Base-by-base conservation (phyloP, 768 basidiomycete genomes). In the Pholiota molesta region DNA sequence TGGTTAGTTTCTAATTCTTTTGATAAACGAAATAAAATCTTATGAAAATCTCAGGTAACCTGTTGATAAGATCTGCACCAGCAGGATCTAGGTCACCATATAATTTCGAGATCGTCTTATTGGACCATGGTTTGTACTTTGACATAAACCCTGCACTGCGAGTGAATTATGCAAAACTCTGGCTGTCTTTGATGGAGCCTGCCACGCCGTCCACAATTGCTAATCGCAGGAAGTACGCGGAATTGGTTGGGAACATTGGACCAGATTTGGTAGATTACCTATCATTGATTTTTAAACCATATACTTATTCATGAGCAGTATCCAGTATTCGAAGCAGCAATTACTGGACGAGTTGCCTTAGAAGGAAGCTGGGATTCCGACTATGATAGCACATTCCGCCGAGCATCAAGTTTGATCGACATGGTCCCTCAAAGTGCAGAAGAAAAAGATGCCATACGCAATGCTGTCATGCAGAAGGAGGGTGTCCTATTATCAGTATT, bases 81-180 rank as follows among this genome's bases (percentile, higher is more conserved):
- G 65, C 70, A 16, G 65, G 63, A 3, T 91, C 93, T 1, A 83
- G 78, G 60, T 94, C 93, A 9, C 92, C 94, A 0, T 92, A 92
- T 76, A 98, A 98, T 72, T 99, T 99, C 68, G 97, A 99, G 71
- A 91, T 98, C 55, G 95, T 94, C 26, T 82, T 99, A 1, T 79
- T 99, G 62, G 97, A 99, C 70, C 96, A 98, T 66, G 97, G 94
- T 4, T 78, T 95, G 17, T 97, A 98, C 74, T 98, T 98, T 66
- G 95, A 97, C 70, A 79, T 99, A 4, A 89, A 94, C 59, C 77
- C 86, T 19, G 81, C 88, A 44, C 78, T 99, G 5, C 87, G 96
- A 23, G 81, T 92, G 55, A 91, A 94, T 72, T 94, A 94, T 69
- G 83, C 89, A 80, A 87, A 89, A 78, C 82, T 99, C 52, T 99